A percentile compares a stretch with the other conserved stretches of the same genome.
phyloP scores from a whole-genome alignment of 768 basidiomycete genomes.

The Lactarius hatsudake region DNA sequence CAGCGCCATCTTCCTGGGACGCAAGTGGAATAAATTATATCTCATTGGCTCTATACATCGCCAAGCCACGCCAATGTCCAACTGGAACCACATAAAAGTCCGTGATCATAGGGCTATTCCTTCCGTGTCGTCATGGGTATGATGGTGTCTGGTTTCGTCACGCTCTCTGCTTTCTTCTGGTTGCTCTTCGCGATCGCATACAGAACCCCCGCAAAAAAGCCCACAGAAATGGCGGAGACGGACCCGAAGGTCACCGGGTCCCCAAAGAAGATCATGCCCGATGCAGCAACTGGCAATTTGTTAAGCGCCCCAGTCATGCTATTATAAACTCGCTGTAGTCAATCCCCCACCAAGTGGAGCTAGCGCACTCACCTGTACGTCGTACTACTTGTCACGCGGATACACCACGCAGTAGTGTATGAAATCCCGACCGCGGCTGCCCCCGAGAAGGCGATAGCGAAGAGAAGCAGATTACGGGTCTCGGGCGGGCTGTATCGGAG shows the following conservation, averaged over 20 bases:
- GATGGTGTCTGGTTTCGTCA: conserved; percentile 48
- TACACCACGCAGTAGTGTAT: conserved; percentile 98
- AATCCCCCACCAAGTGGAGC: conserved; percentile 3
- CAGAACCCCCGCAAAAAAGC: conserved; percentile 88
- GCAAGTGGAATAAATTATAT: conserved; percentile 16
- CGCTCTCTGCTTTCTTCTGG: conserved; percentile 74
- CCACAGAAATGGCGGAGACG: conserved; percentile 80
- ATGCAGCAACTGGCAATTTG: conserved; percentile 96
- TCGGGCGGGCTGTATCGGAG: conserved; percentile 64
- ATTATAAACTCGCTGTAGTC: conserved; percentile 31
- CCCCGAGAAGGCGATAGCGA: conserved; percentile 94
- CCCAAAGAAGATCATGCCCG: conserved; percentile 97
- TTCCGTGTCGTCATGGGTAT: conserved; percentile 64
- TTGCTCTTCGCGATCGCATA: conserved; percentile 95
- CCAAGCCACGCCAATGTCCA: background rate
- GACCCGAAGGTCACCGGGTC: conserved; percentile 86
- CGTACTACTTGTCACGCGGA: conserved; percentile 92
- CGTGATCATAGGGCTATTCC: conserved; percentile 10
- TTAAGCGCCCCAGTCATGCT: conserved; percentile 98
- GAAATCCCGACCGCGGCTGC: conserved; percentile 97
- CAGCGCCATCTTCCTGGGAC: background rate
- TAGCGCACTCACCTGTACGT: conserved; percentile 80
- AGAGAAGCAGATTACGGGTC: conserved; percentile 73
- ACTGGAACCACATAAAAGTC: conserved; percentile 8
- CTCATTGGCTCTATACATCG: conserved; percentile 18